These are phyloP conservation scores for Aegilops speltoides DNA, from an alignment of 176 grass and related monocot species.

Conservation along the genomic window DNA sequence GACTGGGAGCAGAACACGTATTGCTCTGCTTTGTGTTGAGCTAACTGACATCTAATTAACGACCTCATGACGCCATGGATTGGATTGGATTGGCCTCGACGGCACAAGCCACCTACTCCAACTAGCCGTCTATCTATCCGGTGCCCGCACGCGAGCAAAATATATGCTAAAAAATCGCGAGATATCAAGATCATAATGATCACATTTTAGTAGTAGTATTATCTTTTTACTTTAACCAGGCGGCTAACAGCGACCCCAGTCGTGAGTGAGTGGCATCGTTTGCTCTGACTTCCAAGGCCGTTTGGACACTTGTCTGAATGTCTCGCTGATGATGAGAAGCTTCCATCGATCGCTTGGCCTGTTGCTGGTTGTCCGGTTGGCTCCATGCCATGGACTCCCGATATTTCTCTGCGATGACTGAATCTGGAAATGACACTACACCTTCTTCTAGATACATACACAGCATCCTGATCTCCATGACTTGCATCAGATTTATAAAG, in stretches of 20 bases:
- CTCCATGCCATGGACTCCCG: too few species aligned
- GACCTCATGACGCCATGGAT: conserved; percentile 21
- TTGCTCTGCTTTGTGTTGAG: not conserved
- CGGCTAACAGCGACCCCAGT: not conserved
- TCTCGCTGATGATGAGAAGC: not conserved
- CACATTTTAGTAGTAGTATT: not conserved
- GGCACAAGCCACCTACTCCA: conserved; percentile 10
- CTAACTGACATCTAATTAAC: not conserved
- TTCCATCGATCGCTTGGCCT: not conserved
- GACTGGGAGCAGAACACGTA: not conserved
- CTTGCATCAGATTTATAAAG: not conserved
- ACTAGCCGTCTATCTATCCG: not conserved
- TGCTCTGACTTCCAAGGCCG: not conserved
- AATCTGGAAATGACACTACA: too few species aligned
- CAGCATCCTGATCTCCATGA: not conserved
- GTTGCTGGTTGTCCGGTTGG: not conserved
- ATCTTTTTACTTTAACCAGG: not conserved
- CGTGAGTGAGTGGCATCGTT: conserved; percentile 16
- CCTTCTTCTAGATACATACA: too few species aligned
- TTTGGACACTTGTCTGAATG: not conserved
- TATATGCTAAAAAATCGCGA: not conserved
- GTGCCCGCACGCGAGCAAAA: not conserved
- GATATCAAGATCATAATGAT: too few species aligned
- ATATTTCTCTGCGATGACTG: not conserved
- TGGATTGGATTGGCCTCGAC: not conserved